A percentile compares a stretch with the other conserved stretches of the same genome.
Evolutionary conservation across 331 rosid genomes (phyloP).

Genomic region (Cydonia oblonga): DNA sequence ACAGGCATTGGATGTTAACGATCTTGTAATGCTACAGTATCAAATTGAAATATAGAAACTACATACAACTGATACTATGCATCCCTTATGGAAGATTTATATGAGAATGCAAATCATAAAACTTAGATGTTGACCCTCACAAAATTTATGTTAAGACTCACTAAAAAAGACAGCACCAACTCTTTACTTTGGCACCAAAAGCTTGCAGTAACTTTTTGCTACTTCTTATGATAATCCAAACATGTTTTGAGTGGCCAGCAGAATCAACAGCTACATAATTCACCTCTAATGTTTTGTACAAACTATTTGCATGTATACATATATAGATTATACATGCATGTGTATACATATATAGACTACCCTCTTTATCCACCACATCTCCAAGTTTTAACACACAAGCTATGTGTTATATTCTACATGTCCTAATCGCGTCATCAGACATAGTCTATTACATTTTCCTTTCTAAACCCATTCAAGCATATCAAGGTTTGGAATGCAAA

Average conservation of each 20-base stretch:
- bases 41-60: background rate
- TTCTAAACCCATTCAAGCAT: background rate
- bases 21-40: background rate
- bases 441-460: background rate
- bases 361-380: background rate
- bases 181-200: background rate
- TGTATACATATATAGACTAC: background rate
- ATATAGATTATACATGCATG: background rate
- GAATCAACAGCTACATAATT: background rate
- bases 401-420: no score
- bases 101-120: background rate
- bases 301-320: background rate
- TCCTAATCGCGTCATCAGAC: no score
- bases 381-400: no score
- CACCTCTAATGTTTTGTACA: background rate
- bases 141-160: background rate
- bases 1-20: conserved; percentile 10
- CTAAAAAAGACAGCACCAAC: background rate
- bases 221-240: background rate
- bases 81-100: background rate
- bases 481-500: background rate
- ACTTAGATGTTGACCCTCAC: background rate
- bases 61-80: background rate
- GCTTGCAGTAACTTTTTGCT: background rate
- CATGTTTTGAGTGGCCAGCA: background rate